Evolutionary conservation across 176 grass and related monocot species (phyloP), one percentile per base, ranked within the genome.

Genomic region (Carex littledalei): DNA sequence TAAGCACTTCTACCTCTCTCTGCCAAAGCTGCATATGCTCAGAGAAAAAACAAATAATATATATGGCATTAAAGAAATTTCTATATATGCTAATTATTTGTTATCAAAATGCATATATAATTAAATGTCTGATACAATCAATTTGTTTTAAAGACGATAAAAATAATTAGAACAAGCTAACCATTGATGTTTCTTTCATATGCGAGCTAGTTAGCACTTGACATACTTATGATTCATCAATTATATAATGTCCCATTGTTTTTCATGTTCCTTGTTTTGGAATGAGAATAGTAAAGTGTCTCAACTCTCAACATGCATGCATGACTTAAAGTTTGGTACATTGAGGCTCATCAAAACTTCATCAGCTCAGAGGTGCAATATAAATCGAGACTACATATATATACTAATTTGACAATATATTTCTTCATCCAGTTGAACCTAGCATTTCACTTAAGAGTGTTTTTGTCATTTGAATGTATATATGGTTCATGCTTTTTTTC

Each of bases 11-110:
- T 8, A 32, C 81, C n/a, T 83, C 81, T 68, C 61, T 83, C 34
- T 68, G 81, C 63, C 81, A 83, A 49, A 68, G 62, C 81, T 83
- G 61, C 34, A 45, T 45, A 68, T 53, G 81, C 50, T 49, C 69
- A 54, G 32, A 24, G 2, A 56, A 76, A 47, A 75, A 45, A 49
- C 0, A 50, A 14, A 13, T 29, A 6, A 39, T 26, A 74, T 26
- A 50, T 54, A 56, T 55, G 70, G 17, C 67, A 71, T 56, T 56
- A 17, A 5, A 78, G 39, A 78, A 78, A 15, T 34, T 34, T 16
- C 5, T 31, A 16, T 39, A 39, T 39, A 39, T 24, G 14, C 6
- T 53, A 53, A 16, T 56, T 45, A 8, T 8, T 45, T 78, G 47
- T 77, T 29, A 78, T 32, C 37, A 32, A 10, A 76, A 76, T 29